phyloP scores from a whole-genome alignment of 179 eudicot genomes.

The Vitellaria paradoxa region DNA sequence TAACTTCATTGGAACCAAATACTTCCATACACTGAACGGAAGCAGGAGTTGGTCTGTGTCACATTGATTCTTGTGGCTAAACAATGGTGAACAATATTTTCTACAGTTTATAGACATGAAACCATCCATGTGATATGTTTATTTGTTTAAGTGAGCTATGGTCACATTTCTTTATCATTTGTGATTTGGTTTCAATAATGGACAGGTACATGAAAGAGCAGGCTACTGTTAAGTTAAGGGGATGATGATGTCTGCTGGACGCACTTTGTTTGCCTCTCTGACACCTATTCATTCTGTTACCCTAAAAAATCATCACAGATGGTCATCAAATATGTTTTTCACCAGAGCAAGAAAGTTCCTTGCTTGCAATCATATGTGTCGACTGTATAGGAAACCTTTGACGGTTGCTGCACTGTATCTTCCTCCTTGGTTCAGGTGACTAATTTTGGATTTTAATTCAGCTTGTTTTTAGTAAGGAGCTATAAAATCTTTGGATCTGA shows the following conservation, averaged over 20 bases:
- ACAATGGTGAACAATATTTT: neutral
- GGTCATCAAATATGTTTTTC: conserved; percentile 25
- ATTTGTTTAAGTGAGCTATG: neutral
- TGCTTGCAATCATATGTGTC: conserved; percentile 28
- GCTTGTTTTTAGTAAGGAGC: neutral
- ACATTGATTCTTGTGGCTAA: neutral
- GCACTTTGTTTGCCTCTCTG: conserved; percentile 57
- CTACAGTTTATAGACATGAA: neutral
- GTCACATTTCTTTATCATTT: conserved; percentile 3
- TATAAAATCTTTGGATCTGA: neutral
- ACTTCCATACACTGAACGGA: neutral
- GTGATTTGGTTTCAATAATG: conserved; percentile 34
- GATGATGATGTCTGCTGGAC: conserved; percentile 72
- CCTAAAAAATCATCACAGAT: conserved; percentile 45
- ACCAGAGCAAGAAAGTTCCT: conserved; percentile 35
- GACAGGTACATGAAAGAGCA: conserved; percentile 46
- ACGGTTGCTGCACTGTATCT: conserved; percentile 69
- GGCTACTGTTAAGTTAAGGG: conserved; percentile 51
- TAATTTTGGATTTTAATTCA: conserved; percentile 10
- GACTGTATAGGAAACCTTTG: conserved; percentile 24
- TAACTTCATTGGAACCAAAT: neutral
- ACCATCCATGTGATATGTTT: neutral
- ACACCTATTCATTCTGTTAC: conserved; percentile 52
- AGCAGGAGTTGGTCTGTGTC: neutral
- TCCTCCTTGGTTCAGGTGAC: conserved; percentile 84